A percentile compares a stretch with the other conserved stretches of the same genome.
Conservation (phyloP, 1,139 yeast genomes). For the Wickerhamiella infanticola region DNA sequence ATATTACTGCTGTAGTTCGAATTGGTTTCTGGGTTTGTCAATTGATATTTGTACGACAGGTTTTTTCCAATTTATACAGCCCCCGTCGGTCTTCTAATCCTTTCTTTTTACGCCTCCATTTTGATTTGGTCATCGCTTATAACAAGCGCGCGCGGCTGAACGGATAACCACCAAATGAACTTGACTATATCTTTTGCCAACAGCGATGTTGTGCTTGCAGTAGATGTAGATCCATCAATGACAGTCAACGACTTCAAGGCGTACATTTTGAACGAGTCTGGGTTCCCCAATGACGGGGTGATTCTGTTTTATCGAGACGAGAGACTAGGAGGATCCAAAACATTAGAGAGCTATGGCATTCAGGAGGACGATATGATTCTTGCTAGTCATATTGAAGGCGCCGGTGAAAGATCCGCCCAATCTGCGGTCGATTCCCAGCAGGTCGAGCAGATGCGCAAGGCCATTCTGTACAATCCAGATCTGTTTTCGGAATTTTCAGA, state of each 20-base stretch:
- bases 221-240: constrained; percentile 52
- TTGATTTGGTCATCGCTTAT: neutral
- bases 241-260: constrained; percentile 57
- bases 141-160: neutral
- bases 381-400: constrained; percentile 19
- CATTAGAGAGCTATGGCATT: constrained; percentile 35
- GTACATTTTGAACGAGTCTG: constrained; percentile 45
- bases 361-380: constrained; percentile 45
- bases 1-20: no score
- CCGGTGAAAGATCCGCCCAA: neutral
- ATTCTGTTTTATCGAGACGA: constrained; percentile 38
- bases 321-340: constrained; percentile 25
- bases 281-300: constrained; percentile 37
- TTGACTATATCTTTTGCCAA: constrained; percentile 24
- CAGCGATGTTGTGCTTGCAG: constrained; percentile 23
- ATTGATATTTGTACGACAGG: neutral
- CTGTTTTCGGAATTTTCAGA: constrained; percentile 22
- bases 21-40: no score
- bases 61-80: neutral
- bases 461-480: constrained; percentile 22
- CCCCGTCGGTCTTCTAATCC: neutral
- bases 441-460: constrained; percentile 25
- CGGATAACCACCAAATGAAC: constrained; percentile 19
- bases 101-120: neutral
- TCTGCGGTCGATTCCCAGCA: constrained; percentile 8